These are phyloP conservation scores for Pseudogymnoascus sp. DNA, from an alignment of 2,329 filamentous ascomycete genomes.

Conservation along the genomic window DNA sequence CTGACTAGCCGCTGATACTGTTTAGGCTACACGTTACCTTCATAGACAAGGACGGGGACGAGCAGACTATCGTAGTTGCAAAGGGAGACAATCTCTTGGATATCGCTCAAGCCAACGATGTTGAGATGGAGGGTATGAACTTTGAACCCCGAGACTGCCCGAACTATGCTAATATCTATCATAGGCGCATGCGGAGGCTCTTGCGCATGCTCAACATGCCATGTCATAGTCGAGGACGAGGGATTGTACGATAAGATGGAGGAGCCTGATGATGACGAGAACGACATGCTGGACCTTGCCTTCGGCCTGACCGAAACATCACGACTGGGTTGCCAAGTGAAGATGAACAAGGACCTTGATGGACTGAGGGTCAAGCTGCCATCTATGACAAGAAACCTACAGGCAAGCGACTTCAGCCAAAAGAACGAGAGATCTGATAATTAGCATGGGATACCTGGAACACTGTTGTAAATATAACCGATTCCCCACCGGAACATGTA, in stretches of 20 bases:
- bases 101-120: constrained; percentile 86
- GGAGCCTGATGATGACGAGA: constrained; percentile 58
- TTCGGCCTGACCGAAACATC: constrained; percentile 70
- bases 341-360: constrained; percentile 85
- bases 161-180: constrained; percentile 11
- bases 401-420: constrained; percentile 80
- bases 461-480: neutral
- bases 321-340: constrained; percentile 48
- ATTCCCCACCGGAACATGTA: constrained; percentile 3
- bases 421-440: constrained; percentile 27
- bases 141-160: neutral
- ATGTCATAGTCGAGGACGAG: constrained; percentile 62
- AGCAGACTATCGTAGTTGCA: constrained; percentile 70
- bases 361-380: constrained; percentile 80
- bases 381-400: constrained; percentile 90
- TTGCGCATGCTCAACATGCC: constrained; percentile 70
- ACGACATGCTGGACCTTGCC: constrained; percentile 68
- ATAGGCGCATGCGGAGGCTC: constrained; percentile 79
- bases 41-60: constrained; percentile 79
- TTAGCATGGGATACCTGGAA: constrained; percentile 12
- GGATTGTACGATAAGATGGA: constrained; percentile 58
- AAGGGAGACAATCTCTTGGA: constrained; percentile 91
- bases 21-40: constrained; percentile 80
- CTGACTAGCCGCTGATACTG: constrained; percentile 13
- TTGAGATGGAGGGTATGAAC: constrained; percentile 86